Percentiles rank a stretch among this genome's conserved stretches.
These are phyloP conservation scores for Acacia crassicarpa DNA, from an alignment of 306 rosid species.

Conservation along the genomic window DNA sequence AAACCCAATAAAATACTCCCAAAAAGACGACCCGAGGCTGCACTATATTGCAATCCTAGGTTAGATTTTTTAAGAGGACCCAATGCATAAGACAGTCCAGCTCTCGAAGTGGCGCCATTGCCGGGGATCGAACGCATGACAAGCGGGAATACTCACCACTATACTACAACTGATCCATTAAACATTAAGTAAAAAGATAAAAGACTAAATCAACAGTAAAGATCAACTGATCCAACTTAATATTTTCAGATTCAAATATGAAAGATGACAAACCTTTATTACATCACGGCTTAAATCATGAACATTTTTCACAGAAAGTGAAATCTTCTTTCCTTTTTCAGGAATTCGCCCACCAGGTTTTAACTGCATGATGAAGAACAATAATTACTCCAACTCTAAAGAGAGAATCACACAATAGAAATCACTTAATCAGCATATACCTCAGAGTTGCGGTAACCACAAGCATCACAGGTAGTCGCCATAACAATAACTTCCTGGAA, in stretches of 20 bases:
- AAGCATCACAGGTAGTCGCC: conserved; percentile 94
- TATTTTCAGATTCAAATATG: not conserved
- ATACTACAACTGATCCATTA: not conserved
- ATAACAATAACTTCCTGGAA: conserved; percentile 95
- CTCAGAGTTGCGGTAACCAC: conserved; percentile 99
- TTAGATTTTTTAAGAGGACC: no score
- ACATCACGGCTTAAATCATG: conserved; percentile 89
- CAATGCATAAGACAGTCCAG: no score
- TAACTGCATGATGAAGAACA: conserved; percentile 56
- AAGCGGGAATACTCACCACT: no score
- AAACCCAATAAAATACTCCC: no score
- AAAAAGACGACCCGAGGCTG: no score
- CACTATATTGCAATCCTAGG: no score
- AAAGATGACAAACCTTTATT: conserved; percentile 67
- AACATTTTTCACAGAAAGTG: conserved; percentile 58
- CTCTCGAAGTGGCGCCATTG: no score
- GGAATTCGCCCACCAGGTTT: conserved; percentile 94
- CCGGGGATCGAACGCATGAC: no score
- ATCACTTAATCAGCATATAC: conserved; percentile 44
- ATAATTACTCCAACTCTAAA: conserved; percentile 20
- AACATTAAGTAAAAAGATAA: not conserved
- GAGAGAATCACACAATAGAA: conserved; percentile 10
- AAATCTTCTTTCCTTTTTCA: conserved; percentile 77
- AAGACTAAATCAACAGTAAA: not conserved
- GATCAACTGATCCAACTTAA: not conserved